These are phyloP conservation scores for Termitomyces sp. DNA, from an alignment of 768 basidiomycete genomes.

Conservation along the genomic window DNA sequence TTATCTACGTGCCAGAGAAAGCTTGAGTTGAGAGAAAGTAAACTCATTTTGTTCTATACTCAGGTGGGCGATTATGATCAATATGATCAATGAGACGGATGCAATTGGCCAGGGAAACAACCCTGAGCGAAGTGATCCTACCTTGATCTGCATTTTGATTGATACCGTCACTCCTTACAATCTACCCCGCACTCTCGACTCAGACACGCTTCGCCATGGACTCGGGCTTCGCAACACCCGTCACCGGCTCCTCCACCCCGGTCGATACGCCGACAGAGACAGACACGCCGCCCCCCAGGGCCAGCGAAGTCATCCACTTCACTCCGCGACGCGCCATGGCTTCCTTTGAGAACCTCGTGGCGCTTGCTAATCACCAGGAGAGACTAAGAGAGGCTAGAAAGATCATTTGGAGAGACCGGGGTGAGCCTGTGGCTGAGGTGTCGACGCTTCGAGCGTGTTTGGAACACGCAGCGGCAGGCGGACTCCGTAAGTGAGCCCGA, in stretches of 20 bases:
- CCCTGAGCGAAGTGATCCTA: background rate
- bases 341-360: conserved; percentile 81
- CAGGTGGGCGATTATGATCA: too few species aligned
- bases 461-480: conserved; percentile 66
- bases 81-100: background rate
- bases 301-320: conserved; percentile 33
- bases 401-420: conserved; percentile 78
- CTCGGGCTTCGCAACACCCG: conserved; percentile 10
- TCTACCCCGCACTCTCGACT: background rate
- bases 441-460: conserved; percentile 58
- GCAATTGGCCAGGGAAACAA: background rate
- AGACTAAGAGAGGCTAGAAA: conserved; percentile 65
- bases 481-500: conserved; percentile 49
- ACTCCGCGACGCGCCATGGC: conserved; percentile 55
- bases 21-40: too few species aligned
- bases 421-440: conserved; percentile 69
- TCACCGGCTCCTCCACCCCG: conserved; percentile 10
- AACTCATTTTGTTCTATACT: too few species aligned
- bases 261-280: conserved; percentile 5
- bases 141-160: background rate
- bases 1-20: too few species aligned
- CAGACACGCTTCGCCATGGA: conserved; percentile 3
- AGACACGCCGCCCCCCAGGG: background rate
- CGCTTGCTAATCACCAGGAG: conserved; percentile 81
- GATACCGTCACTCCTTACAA: background rate